Evolutionary conservation across 495 filamentous ascomycete species (phyloP), one percentile per base, ranked within the genome.

Genomic region (Articulospora tetracladia): DNA sequence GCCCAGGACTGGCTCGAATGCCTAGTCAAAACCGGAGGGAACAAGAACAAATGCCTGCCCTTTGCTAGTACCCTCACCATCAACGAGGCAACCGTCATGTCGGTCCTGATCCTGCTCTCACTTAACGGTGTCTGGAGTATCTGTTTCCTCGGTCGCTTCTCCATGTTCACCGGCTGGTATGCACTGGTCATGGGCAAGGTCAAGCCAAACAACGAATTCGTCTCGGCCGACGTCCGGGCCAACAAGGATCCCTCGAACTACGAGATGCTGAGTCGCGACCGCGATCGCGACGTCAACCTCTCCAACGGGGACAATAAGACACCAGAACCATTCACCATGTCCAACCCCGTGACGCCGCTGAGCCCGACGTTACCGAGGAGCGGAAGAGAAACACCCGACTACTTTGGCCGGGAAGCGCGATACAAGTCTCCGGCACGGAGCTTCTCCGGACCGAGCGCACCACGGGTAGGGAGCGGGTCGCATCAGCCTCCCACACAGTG

Each of bases 71-170:
- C 73, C 1, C 71, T 90, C 17, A 81, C 85, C 3, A 82, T 94
- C 53, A 86, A 81, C 64, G 82, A 94, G 71, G 76, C 82, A n/a
- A 93, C 88, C 0, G 80, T 96, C 24, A 79, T 91, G 27, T 90
- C 92, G 12, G 84, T 95, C 13, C 75, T 98, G 49, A 74, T 96
- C 28, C 80, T 98, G 3, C 77, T 98, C 34, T 86, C 86, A 24
- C 77, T 90, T 51, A 90, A 92, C 57, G 93, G 93, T 11, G 77
- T 98, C 52, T 96, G 93, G 87, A 83, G 86, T 59, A 79, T 92
- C 58, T 66, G 95, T 25, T 81, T 98, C 57, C 86, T 96, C 26
- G 87, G 86, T 23, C 89, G 93, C 27, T 83, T 79, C 62, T 86
- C 86, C 23, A 95, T 98, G 84, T 79, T 96, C 53, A 78, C 78